Conservation (phyloP, 2,329 filamentous ascomycete genomes). For the Clarireedia hainanense region DNA sequence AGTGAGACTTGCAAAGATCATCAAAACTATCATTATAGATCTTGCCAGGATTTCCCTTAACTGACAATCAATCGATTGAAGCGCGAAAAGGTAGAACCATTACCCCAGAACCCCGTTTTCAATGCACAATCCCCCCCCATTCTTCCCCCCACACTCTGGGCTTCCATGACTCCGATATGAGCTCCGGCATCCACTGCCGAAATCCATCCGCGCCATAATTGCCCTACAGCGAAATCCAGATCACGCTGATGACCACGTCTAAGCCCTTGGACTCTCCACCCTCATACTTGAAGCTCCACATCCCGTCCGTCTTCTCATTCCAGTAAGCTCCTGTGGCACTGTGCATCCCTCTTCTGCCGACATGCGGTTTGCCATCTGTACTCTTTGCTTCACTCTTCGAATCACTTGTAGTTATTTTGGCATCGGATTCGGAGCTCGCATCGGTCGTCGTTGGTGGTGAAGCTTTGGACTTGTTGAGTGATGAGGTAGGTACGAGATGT, state of each 20-base stretch:
- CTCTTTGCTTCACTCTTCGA: constrained; percentile 37
- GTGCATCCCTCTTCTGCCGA: constrained; percentile 85
- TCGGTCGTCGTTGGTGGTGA: constrained; percentile 28
- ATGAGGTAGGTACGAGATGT: constrained; percentile 66
- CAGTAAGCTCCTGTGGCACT: constrained; percentile 78
- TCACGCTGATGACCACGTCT: constrained; percentile 63
- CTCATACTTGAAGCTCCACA: constrained; percentile 85
- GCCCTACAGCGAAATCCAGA: constrained; percentile 52
- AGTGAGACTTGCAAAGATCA: constrained; percentile 1
- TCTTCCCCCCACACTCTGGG: neutral
- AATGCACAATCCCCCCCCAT: constrained; percentile 1
- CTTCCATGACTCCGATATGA: neutral
- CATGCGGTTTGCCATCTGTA: constrained; percentile 60
- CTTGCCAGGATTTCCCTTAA: neutral
- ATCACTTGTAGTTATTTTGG: constrained; percentile 48
- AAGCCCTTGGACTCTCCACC: constrained; percentile 58
- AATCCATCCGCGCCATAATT: neutral
- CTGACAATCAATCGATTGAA: neutral
- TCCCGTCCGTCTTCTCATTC: constrained; percentile 85
- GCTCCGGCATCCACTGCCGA: neutral
- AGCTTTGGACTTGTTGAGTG: constrained; percentile 50
- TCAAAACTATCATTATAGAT: constrained; percentile 4
- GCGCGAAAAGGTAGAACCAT: neutral
- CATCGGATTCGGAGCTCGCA: constrained; percentile 28
- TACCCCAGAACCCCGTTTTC: constrained; percentile 3